These are phyloP conservation scores for Talaromyces sp. DNA, from an alignment of 2,329 filamentous ascomycete species.

Conservation along the genomic window DNA sequence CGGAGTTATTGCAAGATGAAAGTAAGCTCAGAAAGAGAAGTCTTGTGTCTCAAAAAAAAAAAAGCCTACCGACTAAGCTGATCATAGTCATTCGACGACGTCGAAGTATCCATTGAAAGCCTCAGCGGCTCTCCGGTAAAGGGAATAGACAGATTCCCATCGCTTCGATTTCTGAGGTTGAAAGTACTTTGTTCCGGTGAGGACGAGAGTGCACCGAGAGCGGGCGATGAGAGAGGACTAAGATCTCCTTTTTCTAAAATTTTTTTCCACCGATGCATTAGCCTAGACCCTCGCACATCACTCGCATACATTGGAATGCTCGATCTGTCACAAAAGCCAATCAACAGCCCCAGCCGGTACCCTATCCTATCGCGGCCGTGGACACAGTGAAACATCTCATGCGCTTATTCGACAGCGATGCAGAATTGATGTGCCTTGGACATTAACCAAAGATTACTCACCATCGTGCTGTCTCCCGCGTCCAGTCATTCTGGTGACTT, in stretches of 20 bases:
- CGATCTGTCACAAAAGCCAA: conserved; percentile 15
- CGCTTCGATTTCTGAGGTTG: conserved; percentile 49
- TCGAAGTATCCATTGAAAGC: conserved; percentile 69
- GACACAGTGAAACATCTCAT: background rate
- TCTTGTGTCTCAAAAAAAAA: background rate
- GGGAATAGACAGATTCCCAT: conserved; percentile 45
- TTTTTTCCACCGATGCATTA: conserved; percentile 10
- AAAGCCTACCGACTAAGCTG: conserved; percentile 64
- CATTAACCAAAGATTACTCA: conserved; percentile 28
- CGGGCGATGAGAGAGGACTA: conserved; percentile 38
- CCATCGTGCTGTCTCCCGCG: conserved; percentile 37
- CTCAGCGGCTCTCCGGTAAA: conserved; percentile 59
- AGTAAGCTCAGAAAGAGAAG: background rate
- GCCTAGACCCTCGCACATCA: conserved; percentile 10
- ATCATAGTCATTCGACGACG: conserved; percentile 61
- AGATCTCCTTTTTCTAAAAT: conserved; percentile 31
- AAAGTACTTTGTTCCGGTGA: conserved; percentile 34
- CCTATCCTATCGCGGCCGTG: conserved; percentile 15
- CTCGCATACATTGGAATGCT: conserved; percentile 16
- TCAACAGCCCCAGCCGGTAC: conserved; percentile 3
- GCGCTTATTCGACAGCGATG: background rate
- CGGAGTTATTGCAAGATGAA: conserved; percentile 13
- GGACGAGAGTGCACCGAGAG: conserved; percentile 34
- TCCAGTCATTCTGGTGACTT: conserved; percentile 30
- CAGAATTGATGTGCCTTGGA: background rate